Percentiles rank a stretch among this genome's conserved stretches.
Conservation (phyloP, 495 filamentous ascomycete genomes). For the Neurospora africana region DNA sequence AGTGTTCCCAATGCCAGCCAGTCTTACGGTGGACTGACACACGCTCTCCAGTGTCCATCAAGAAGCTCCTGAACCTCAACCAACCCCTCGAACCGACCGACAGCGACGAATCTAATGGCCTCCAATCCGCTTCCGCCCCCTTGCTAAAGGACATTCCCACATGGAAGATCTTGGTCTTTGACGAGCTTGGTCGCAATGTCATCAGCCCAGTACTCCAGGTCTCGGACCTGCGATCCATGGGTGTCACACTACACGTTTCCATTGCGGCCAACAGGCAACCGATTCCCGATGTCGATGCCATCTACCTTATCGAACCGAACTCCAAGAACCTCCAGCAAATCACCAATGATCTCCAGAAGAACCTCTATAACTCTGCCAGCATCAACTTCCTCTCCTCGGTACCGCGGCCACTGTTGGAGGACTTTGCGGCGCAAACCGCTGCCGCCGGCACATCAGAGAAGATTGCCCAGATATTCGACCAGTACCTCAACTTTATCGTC, state of each 20-base stretch:
- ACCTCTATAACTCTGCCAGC: conserved; percentile 87
- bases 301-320: conserved; percentile 91
- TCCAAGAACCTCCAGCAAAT: conserved; percentile 68
- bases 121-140: conserved; percentile 60
- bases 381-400: conserved; percentile 97
- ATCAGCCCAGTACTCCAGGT: conserved; percentile 94
- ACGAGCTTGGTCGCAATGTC: conserved; percentile 50
- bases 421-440: conserved; percentile 85
- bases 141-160: conserved; percentile 79
- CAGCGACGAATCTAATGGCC: conserved; percentile 50
- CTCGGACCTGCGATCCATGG: conserved; percentile 82
- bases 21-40: conserved; percentile 8
- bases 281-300: conserved; percentile 92
- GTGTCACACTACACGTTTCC: conserved; percentile 90
- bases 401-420: conserved; percentile 83
- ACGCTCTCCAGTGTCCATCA: conserved; percentile 62
- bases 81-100: conserved; percentile 49
- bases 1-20: not conserved
- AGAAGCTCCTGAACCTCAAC: conserved; percentile 93
- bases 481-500: conserved; percentile 96
- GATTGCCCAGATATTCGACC: conserved; percentile 89
- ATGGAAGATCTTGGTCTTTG: conserved; percentile 36
- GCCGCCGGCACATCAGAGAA: conserved; percentile 72
- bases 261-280: conserved; percentile 73
- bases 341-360: conserved; percentile 74